Evolutionary conservation across 495 filamentous ascomycete species (phyloP).

Genomic region (Penicillium paradoxum): DNA sequence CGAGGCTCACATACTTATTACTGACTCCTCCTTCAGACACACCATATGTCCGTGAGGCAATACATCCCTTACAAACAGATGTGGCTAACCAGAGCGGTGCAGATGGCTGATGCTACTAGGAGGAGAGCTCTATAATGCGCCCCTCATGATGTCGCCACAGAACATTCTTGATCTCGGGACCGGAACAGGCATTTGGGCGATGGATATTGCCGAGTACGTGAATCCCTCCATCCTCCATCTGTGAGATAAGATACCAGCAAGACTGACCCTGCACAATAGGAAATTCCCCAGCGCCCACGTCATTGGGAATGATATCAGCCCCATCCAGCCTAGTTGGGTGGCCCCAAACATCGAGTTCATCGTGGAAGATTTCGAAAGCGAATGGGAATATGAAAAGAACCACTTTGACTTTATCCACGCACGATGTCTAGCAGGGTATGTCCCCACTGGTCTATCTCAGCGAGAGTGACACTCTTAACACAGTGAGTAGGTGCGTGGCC

Average conservation of each 20-base stretch:
- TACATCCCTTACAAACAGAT: background rate
- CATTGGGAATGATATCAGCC: constrained; percentile 44
- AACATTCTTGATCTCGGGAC: constrained; percentile 59
- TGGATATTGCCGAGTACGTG: constrained; percentile 50
- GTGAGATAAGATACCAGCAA: constrained; percentile 13
- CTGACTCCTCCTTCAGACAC: constrained; percentile 5
- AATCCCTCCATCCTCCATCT: constrained; percentile 18
- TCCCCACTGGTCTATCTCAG: constrained; percentile 11
- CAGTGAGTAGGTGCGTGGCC: constrained; percentile 6
- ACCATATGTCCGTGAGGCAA: constrained; percentile 9
- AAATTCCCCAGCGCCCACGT: constrained; percentile 24
- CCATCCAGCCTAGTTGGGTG: constrained; percentile 45
- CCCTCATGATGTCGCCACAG: constrained; percentile 45
- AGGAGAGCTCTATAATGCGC: constrained; percentile 50
- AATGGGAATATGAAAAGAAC: constrained; percentile 22
- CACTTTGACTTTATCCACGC: constrained; percentile 27
- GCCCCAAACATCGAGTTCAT: constrained; percentile 29
- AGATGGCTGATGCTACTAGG: constrained; percentile 34
- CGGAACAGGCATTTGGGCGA: constrained; percentile 62
- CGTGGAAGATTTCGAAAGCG: constrained; percentile 30
- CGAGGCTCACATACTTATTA: too few species aligned
- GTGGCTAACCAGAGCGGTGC: constrained; percentile 12
- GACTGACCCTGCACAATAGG: background rate
- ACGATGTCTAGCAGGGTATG: constrained; percentile 12
- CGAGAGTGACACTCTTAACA: background rate